phyloP scores from a whole-genome alignment of 768 basidiomycete genomes.

The Boletus bicolor region DNA sequence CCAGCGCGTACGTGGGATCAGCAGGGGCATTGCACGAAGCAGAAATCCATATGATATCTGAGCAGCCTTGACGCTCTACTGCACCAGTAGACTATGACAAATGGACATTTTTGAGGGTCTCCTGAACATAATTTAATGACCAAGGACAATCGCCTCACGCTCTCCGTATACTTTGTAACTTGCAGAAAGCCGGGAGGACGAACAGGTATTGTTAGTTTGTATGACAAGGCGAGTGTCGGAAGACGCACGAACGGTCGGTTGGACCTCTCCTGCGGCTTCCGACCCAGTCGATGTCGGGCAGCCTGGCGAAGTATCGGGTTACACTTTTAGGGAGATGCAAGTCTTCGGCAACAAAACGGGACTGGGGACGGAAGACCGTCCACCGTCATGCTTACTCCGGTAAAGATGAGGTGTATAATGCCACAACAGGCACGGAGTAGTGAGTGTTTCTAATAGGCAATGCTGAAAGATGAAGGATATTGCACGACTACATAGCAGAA shows the following conservation, averaged over 20 bases:
- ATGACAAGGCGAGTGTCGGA: too few species aligned
- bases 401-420: background rate
- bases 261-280: too few species aligned
- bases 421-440: background rate
- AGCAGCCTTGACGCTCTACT: background rate
- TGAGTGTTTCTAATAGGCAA: conserved; percentile 5
- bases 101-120: background rate
- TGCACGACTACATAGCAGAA: conserved; percentile 14
- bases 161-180: too few species aligned
- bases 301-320: background rate
- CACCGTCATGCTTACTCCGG: background rate
- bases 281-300: too few species aligned
- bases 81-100: background rate
- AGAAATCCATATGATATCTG: background rate
- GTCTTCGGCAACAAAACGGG: background rate
- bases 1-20: too few species aligned
- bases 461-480: conserved; percentile 25
- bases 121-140: background rate
- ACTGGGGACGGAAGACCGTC: background rate
- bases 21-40: background rate
- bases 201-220: too few species aligned
- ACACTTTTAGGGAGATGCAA: background rate
- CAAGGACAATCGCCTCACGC: background rate
- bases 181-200: too few species aligned
- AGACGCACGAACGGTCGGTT: too few species aligned